Conservation (phyloP, 2,329 filamentous ascomycete species). For the Diaporthe vexans region DNA sequence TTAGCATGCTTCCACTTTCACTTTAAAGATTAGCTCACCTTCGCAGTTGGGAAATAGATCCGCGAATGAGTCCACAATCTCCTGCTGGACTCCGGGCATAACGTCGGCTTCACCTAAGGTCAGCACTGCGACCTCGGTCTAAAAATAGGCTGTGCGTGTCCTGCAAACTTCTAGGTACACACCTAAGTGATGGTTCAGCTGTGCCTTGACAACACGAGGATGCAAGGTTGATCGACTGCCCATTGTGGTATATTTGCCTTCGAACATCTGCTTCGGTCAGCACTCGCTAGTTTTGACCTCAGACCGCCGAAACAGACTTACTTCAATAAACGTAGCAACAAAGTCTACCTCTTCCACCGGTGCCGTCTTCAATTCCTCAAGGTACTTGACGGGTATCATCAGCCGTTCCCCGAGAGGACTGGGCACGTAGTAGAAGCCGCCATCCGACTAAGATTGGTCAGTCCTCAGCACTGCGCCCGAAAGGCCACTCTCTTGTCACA, state of each 20-base stretch:
- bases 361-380: slow-evolving; percentile 48
- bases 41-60: slow-evolving; percentile 43
- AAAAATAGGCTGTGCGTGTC: background rate
- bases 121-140: background rate
- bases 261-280: slow-evolving; percentile 47
- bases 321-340: slow-evolving; percentile 45
- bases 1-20: background rate
- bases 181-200: slow-evolving; percentile 47
- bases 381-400: slow-evolving; percentile 48
- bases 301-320: background rate
- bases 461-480: background rate
- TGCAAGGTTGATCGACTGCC: slow-evolving; percentile 49
- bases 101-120: slow-evolving; percentile 6
- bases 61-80: slow-evolving; percentile 45
- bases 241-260: slow-evolving; percentile 51
- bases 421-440: slow-evolving; percentile 46
- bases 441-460: slow-evolving; percentile 6
- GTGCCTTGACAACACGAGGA: slow-evolving; percentile 46
- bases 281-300: no score
- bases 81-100: slow-evolving; percentile 44
- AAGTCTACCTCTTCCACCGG: slow-evolving; percentile 48
- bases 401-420: slow-evolving; percentile 48
- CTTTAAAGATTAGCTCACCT: slow-evolving; percentile 40
- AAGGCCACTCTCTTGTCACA: background rate
- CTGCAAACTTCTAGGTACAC: slow-evolving; percentile 10